Evolutionary conservation across 805 yeast species (phyloP), one percentile per base, ranked within the genome.

Genomic region (Yarrowia sp.): DNA sequence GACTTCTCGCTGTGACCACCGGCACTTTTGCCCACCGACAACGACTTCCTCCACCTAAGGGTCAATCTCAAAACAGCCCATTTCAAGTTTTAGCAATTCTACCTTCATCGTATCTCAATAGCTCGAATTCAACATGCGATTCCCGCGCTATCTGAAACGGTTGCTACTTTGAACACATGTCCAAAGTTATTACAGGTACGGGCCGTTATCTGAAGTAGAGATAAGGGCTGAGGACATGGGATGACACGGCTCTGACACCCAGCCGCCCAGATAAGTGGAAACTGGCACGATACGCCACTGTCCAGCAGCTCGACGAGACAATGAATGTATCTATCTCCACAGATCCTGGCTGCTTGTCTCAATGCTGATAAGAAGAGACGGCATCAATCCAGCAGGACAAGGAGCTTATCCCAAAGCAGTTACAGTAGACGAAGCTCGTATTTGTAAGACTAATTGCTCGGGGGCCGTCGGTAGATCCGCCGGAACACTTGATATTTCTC

Each of bases 351-450:
- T 30, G 53, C 38, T 47, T 47, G 53, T 47, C 14, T 47, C 5
- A 5, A 19, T 46, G 34, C 56, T 52, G 58, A 52, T 52, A 52
- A 52, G 43, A 20, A 52, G 33, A 8, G 43, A 52, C 58, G 58
- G 58, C 58, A 52, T 52, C 58, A 52, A 36, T 52, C 30, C 58
- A 38, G 58, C 58, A 52, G 43, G 33, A 52, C 58, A 50, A 50
- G 52, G 38, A 30, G 40, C 30, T 36, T 17, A 50, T 52, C 43
- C 58, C 14, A 52, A 52, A 52, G 43, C 33, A 52, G 43, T 36
- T 43, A 38, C 19, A 14, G 34, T 52, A 19, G 58, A 52, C 58
- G 43, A 50, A 14, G 19, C 19, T 52, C 58, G 58, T 52, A 52
- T 52, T 46, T 17, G 9, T 33, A 24, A 46, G 34, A 24, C 50